These are phyloP conservation scores for Geotrichum phurueaensis DNA, from an alignment of 1,139 yeast genomes.

Conservation along the genomic window DNA sequence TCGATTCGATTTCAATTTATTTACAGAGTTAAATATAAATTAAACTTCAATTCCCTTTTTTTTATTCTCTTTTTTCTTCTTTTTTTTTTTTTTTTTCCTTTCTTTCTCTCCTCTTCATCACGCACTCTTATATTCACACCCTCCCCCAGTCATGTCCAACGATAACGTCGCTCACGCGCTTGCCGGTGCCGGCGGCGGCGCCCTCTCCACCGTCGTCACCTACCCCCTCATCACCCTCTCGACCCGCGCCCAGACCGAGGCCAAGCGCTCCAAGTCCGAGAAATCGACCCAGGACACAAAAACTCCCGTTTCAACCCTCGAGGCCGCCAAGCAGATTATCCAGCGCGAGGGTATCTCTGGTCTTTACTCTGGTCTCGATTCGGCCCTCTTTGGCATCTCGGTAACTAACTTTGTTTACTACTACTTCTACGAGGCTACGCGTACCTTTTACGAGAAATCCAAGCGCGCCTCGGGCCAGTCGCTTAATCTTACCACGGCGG, in stretches of 20 bases:
- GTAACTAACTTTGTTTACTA: constrained; percentile 84
- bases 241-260: constrained; percentile 73
- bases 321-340: constrained; percentile 45
- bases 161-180: constrained; percentile 68
- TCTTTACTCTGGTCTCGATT: constrained; percentile 77
- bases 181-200: constrained; percentile 93
- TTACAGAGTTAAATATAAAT: too few relatives aligned
- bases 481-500: constrained; percentile 45
- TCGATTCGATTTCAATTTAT: too few relatives aligned
- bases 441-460: constrained; percentile 46
- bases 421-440: constrained; percentile 75
- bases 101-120: background rate
- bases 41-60: background rate
- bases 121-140: background rate
- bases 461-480: constrained; percentile 24
- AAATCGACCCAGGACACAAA: constrained; percentile 23
- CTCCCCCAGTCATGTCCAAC: constrained; percentile 25
- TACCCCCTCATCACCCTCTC: constrained; percentile 81
- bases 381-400: constrained; percentile 81
- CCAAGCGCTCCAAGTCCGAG: constrained; percentile 37
- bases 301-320: constrained; percentile 27
- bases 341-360: constrained; percentile 63
- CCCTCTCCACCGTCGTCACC: constrained; percentile 75
- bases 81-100: background rate
- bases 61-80: background rate